Conservation (phyloP, 257 asterid species). For the Marsdenia floribunda region DNA sequence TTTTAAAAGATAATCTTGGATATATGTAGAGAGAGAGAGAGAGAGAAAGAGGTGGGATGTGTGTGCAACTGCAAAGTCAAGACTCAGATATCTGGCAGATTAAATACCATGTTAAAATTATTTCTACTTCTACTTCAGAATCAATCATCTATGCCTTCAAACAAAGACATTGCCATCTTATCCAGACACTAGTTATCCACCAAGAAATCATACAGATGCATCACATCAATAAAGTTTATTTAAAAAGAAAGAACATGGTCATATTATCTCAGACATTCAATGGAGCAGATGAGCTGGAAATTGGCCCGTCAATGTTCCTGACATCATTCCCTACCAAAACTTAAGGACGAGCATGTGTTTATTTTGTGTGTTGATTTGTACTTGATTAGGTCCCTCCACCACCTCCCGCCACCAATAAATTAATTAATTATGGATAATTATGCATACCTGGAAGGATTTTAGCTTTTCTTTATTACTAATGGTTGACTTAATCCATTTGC, state of each 20-base stretch:
- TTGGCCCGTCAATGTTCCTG: constrained; percentile 10
- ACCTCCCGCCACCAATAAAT: not conserved
- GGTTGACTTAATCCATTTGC: not conserved
- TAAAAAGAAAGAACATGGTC: too few relatives aligned
- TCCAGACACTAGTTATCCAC: not conserved
- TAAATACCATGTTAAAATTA: too few relatives aligned
- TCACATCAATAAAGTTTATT: not conserved
- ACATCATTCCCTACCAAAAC: constrained; percentile 10
- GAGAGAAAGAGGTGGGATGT: too few relatives aligned
- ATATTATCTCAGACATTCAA: not conserved
- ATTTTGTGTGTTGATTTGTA: not conserved
- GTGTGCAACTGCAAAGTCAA: too few relatives aligned
- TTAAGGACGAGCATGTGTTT: not conserved
- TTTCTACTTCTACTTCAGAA: too few relatives aligned
- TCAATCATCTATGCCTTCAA: not conserved
- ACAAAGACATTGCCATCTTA: not conserved
- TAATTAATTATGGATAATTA: not conserved
- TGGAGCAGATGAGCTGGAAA: constrained; percentile 19
- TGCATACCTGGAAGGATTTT: not conserved
- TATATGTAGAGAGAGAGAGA: too few relatives aligned
- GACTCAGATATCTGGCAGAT: too few relatives aligned
- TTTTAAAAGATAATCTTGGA: too few relatives aligned
- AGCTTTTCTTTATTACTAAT: not conserved
- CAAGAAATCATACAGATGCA: too few relatives aligned
- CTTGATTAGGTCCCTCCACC: not conserved